Evolutionary conservation across 2,329 filamentous ascomycete species (phyloP).

Genomic region (Myriosclerotinia curreyana): DNA sequence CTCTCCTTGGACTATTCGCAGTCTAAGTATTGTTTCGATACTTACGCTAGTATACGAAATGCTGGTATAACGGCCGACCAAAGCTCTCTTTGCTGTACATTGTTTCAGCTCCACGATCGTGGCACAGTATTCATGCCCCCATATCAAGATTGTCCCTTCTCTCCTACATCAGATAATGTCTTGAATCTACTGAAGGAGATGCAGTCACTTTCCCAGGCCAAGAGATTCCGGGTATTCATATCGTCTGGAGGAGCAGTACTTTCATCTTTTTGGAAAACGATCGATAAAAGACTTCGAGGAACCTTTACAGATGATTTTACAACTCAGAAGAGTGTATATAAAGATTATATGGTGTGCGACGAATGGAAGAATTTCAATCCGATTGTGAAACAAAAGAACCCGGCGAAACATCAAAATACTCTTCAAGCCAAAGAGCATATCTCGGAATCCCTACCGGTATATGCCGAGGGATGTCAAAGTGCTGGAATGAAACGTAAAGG

Average conservation of each 20-base stretch:
- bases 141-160: background rate
- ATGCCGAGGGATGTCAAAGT: background rate
- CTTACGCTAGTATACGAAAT: background rate
- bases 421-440: background rate
- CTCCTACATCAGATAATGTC: background rate
- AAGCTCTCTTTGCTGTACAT: background rate
- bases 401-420: background rate
- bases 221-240: background rate
- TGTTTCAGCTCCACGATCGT: background rate
- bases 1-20: background rate
- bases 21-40: background rate
- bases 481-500: conserved; percentile 6
- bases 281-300: background rate
- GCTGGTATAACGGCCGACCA: background rate
- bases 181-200: background rate
- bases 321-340: conserved; percentile 1
- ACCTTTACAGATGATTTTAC: conserved; percentile 11
- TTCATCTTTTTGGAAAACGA: background rate
- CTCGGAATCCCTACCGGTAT: background rate
- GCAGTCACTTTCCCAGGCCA: background rate
- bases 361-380: conserved; percentile 10
- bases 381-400: background rate
- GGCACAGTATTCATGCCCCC: background rate
- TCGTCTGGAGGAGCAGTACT: background rate
- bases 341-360: background rate